Conservation (phyloP, 257 asterid species). For the Capsicum baccatum region DNA sequence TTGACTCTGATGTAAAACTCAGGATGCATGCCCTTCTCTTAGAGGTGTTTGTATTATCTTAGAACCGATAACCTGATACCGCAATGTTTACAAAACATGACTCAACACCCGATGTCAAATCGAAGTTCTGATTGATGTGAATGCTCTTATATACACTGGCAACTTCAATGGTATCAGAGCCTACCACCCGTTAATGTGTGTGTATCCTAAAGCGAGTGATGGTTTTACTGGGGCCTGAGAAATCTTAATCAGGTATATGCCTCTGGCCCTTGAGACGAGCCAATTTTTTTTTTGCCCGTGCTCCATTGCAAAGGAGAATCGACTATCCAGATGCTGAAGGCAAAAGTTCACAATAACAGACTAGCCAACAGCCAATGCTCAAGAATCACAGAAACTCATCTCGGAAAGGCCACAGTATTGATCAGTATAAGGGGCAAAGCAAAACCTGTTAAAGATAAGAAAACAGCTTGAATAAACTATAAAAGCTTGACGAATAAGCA, state of each 20-base stretch:
- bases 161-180: not conserved
- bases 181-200: not conserved
- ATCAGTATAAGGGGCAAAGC: slow-evolving; percentile 8
- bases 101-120: not conserved
- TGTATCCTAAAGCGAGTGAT: not conserved
- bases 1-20: not conserved
- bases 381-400: slow-evolving; percentile 12
- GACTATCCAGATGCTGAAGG: not conserved
- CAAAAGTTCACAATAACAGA: not conserved
- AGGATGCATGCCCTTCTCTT: not conserved
- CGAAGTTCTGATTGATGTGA: not conserved
- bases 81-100: not conserved
- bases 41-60: not conserved
- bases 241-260: slow-evolving; percentile 1
- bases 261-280: not conserved
- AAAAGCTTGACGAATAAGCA: not conserved
- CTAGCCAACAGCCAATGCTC: not conserved
- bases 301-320: not conserved
- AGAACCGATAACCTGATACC: not conserved
- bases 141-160: not conserved
- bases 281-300: not conserved
- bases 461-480: not conserved
- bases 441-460: not conserved
- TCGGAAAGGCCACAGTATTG: not conserved
- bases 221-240: not conserved